Base-by-base conservation (phyloP, 108 stramenopile species). In the Cylindrotheca fusiformis region DNA sequence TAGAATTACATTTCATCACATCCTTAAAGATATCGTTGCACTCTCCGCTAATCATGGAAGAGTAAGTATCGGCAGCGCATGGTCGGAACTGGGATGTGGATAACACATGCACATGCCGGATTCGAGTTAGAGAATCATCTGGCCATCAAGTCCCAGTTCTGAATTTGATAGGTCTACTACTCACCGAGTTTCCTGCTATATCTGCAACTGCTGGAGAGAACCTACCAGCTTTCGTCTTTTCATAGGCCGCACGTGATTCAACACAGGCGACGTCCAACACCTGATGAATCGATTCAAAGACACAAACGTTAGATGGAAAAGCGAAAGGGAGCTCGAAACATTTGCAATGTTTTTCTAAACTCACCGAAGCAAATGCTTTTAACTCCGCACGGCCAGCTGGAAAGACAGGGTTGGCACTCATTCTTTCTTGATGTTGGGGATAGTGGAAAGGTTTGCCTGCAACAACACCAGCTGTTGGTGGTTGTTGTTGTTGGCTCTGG, bases 321-420 rank as follows among this genome's bases (percentile, higher is more conserved):
- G 21, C n/a, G 6, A 51, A 6, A 51, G 19, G 6, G 19, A n/a
- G 6, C 5, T 5, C 50, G 50, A 17, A 41, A 41, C 10, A 10
- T 28, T 55, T 4, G 26, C 23, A 19, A 55, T 55, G 21, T 14
- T 3, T 23, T 55, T 4, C 24, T 27, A 45, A n/a, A 74, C 72
- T 60, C 57, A 74, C 72, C 12, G 72, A 63, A 24, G 50, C 52
- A 29, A 74, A 60, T 32, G 72, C 72, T 51, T 74, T 67, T 44
- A 74, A 47, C 46, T 74, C 45, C 14, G 65, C 72, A 61, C 65
- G 65, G 46, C 58, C 52, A 3, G 72, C 72, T 22, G 72, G 72
- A 54, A 67, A 74, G 58, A 74, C 67, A 48, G 72, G 72, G 59
- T 65, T 74, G 21, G 65, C 55, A 31, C 36, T 23, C 71, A 72